Evolutionary conservation across 2,329 filamentous ascomycete genomes (phyloP), one percentile per base, ranked within the genome.

Genomic region (Aspergillus sp.): DNA sequence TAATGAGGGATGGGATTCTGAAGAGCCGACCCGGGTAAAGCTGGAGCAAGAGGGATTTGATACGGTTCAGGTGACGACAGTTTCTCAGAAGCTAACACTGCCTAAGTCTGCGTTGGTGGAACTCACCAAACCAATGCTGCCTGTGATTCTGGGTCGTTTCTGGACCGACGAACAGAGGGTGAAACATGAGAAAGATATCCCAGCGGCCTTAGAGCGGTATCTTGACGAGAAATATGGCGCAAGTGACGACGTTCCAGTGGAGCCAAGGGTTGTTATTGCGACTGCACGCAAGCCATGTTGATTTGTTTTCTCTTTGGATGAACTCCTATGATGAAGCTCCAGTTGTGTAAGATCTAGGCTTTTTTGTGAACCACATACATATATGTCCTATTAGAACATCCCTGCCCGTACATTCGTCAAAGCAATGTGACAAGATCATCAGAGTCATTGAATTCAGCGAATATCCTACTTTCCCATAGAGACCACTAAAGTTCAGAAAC

Each of bases 161-260:
- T 72, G 69, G 64, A 66, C 57, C 1, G 58, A 60, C 7, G 50
- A 60, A 9, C 66, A 69, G 55, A 64, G 62, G 6, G 52, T 64
- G 7, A 51, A 59, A 38, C 45, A 56, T 48, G 47, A 50, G n/a
- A 51, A 53, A 2, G 61, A 65, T 32, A 45, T 64, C 22, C 48
- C 51, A 6, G 53, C 52, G 13, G 65, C 58, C 2, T 33, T 70
- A 26, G 54, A 47, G 52, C 60, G 54, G 42, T 65, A 64, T 35
- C 13, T 67, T 41, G 59, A 64, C 22, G 57, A 58, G 16, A 56
- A 40, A 7, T 68, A 61, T 36, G 64, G 60, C 9, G 56, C 55
- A 22, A 51, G 58, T 32, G 66, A 55, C 8, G 52, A 59, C 3
- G 51, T 69, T 30, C 47, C 52, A 4, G 54, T 64, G 50, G 55